Percentiles rank a stretch among this genome's conserved stretches.
These are phyloP conservation scores for Balamuthia mandrillaris DNA, from an alignment of 208 protist species.

Conservation along the genomic window DNA sequence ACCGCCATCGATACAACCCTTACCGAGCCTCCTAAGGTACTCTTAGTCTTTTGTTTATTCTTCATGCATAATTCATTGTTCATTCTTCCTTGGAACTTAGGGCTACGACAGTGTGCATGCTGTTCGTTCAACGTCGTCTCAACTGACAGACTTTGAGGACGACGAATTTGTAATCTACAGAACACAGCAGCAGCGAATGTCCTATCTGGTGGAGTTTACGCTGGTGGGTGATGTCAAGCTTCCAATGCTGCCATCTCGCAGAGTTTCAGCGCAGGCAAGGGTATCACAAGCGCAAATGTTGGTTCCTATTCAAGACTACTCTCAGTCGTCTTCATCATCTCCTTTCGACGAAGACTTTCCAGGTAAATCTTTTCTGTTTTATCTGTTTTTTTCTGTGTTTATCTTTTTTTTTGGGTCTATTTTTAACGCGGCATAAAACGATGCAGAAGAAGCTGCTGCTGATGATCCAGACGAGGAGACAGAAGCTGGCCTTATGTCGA, in stretches of 20 bases:
- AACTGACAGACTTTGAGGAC: conserved; percentile 38
- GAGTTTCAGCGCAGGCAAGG: background rate
- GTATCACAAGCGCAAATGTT: too few species aligned
- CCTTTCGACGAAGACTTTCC: too few species aligned
- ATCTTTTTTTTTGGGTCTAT: background rate
- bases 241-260: background rate
- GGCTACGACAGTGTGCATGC: conserved; percentile 53
- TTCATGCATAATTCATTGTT: too few species aligned
- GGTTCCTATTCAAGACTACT: too few species aligned
- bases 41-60: too few species aligned
- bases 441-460: background rate
- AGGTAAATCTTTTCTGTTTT: too few species aligned
- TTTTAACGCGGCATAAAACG: background rate
- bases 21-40: background rate
- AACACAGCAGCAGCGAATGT: conserved; percentile 49
- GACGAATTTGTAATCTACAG: conserved; percentile 52
- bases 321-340: too few species aligned
- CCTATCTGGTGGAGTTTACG: conserved; percentile 53
- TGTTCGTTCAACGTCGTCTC: background rate
- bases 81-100: too few species aligned
- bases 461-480: background rate
- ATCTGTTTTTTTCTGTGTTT: background rate
- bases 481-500: background rate
- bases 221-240: background rate
- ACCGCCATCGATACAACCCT: background rate